Base-by-base conservation (phyloP, 768 basidiomycete genomes). In the Mycena latifolia region DNA sequence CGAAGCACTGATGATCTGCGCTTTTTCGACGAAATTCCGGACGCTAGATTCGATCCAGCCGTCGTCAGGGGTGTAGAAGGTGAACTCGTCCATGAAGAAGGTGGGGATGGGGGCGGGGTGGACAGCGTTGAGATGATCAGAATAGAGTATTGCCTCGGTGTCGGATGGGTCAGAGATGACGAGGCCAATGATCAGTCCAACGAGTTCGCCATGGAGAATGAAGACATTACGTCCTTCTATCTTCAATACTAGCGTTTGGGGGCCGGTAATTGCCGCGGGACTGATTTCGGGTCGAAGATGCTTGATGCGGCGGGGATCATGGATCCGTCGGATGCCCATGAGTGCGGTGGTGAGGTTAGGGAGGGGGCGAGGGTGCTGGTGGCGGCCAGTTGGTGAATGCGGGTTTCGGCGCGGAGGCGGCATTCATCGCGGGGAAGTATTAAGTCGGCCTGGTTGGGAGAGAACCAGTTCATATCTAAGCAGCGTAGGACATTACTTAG, bases 321-420 rank as follows among this genome's bases (percentile, higher is more conserved):
- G 0, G 76, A 77, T 2, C 75, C 74, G 46, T 77, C 75, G 0
- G 73, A 61, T 14, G 65, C 73, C 73, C 72, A 77, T 1, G 29
- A 11, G 28, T 51, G 41, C 1, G 29, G 33, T 20, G 22, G 41
- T 5, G 29, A 48, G 9, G 27, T n/a, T 8, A 24, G 46, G 5
- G 25, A 35, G 5, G 37, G 47, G 1, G 33, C 2, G 15, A 41
- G 37, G 2, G 3, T 1, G 57, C 45, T 47, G 7, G 25, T n/a
- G 1, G 15, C 14, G 3, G 47, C 46, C 1, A 20, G 5, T 4
- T 35, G 14, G 0, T 46, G 57, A 12, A 58, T 58, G 22, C 5
- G 24, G 9, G 3, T 2, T 20, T 58, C 46, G 17, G 46, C 47
- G 41, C 15, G 0, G 7, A 17, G 9, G 28, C 20, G 41, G 18